Evolutionary conservation across 768 basidiomycete genomes (phyloP).

Genomic region (Pleurotus sapidus): DNA sequence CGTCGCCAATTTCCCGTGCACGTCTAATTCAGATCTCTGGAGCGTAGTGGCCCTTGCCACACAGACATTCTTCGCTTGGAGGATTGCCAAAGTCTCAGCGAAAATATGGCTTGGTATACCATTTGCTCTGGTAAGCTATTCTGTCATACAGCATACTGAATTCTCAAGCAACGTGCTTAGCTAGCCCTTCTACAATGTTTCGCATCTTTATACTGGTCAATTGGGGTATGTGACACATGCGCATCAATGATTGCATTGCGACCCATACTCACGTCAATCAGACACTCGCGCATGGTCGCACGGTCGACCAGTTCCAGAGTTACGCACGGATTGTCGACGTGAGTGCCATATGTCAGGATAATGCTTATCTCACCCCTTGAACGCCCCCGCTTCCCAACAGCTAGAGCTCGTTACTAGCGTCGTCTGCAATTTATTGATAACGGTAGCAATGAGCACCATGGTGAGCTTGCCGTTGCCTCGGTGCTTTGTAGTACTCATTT

Average conservation of each 20-base stretch:
- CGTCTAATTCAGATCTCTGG: neutral
- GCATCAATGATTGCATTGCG: neutral
- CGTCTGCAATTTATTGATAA: slow-evolving; percentile 15
- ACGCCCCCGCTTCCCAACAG: neutral
- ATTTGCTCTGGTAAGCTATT: neutral
- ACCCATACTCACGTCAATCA: neutral
- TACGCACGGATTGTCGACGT: neutral
- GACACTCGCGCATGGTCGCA: neutral
- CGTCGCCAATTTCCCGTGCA: neutral
- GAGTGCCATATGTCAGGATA: neutral
- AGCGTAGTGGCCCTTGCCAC: neutral
- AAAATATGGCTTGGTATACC: neutral
- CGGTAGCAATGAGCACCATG: slow-evolving; percentile 21
- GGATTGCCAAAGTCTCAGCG: neutral
- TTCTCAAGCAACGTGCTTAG: neutral
- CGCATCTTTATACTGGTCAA: neutral
- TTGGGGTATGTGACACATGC: neutral
- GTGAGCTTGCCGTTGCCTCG: slow-evolving; percentile 1
- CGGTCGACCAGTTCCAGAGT: neutral
- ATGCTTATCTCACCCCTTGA: neutral
- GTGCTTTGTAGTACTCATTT: neutral
- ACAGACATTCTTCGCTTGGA: slow-evolving; percentile 4
- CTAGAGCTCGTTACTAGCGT: slow-evolving; percentile 12
- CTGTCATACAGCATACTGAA: neutral
- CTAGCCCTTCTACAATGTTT: neutral